A percentile compares a stretch with the other conserved stretches of the same genome.
phyloP scores from a whole-genome alignment of 805 yeast genomes.

The Candida krabiensis region DNA sequence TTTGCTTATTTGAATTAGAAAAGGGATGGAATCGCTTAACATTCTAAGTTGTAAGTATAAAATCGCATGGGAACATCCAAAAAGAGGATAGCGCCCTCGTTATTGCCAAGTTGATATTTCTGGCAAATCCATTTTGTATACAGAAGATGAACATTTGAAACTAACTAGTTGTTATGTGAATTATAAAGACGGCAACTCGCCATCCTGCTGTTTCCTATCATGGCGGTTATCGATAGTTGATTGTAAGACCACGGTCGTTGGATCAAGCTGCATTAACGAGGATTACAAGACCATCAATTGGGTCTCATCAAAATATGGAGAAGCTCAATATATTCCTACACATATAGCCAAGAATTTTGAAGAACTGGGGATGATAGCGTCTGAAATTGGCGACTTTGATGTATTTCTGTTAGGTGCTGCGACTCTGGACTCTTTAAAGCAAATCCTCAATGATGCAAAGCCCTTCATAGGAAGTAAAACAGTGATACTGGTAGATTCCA shows the following conservation, averaged over 20 bases:
- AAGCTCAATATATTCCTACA: slow-evolving; percentile 12
- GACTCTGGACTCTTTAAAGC: slow-evolving; percentile 7
- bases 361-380: slow-evolving; percentile 3
- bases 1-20: background rate
- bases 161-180: no score
- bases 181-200: slow-evolving; percentile 30
- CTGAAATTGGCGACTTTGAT: slow-evolving; percentile 18
- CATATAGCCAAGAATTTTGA: slow-evolving; percentile 5
- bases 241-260: slow-evolving; percentile 19
- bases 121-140: no score
- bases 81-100: slow-evolving; percentile 1
- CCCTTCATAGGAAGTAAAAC: slow-evolving; percentile 18
- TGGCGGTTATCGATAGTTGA: slow-evolving; percentile 28
- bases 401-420: slow-evolving; percentile 22
- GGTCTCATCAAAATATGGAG: slow-evolving; percentile 21
- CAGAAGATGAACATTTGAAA: no score
- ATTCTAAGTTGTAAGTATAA: slow-evolving; percentile 18
- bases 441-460: slow-evolving; percentile 7
- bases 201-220: slow-evolving; percentile 28
- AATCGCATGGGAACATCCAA: background rate
- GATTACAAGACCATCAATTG: slow-evolving; percentile 14
- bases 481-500: slow-evolving; percentile 28
- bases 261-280: slow-evolving; percentile 14
- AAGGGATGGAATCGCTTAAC: slow-evolving; percentile 15
- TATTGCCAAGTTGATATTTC: no score